Conservation (phyloP, 1,139 yeast species). For the Saccharomycopsis hybrid region DNA sequence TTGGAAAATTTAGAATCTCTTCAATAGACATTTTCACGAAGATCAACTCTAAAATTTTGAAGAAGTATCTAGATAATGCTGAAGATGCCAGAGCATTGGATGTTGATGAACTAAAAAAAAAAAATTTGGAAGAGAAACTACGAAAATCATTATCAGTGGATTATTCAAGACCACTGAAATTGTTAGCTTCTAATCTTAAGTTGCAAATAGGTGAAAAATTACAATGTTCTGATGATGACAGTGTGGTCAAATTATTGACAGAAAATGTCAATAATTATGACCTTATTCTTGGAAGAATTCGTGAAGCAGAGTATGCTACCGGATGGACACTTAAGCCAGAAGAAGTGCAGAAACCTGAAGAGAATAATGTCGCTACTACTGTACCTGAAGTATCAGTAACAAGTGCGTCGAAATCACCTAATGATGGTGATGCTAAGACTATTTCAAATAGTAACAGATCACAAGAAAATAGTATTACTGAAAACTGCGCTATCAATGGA, state of each 20-base stretch:
- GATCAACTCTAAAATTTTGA: constrained; percentile 24
- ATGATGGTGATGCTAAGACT: no score
- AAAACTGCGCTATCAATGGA: no score
- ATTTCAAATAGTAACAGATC: no score
- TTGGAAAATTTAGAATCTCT: constrained; percentile 48
- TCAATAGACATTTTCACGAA: constrained; percentile 33
- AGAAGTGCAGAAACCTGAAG: no score
- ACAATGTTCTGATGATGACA: constrained; percentile 53
- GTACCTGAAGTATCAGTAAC: constrained; percentile 6
- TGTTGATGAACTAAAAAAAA: constrained; percentile 16
- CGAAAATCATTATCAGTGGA: constrained; percentile 25
- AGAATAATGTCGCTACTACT: no score
- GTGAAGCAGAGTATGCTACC: constrained; percentile 49
- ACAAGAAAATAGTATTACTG: no score
- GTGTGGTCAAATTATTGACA: constrained; percentile 39
- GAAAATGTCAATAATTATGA: constrained; percentile 32
- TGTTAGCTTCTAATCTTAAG: neutral
- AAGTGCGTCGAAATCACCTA: no score
- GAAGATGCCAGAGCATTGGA: constrained; percentile 17
- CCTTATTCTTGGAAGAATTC: constrained; percentile 48
- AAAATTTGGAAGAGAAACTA: constrained; percentile 19
- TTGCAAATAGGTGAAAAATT: constrained; percentile 26
- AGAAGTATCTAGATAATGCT: neutral
- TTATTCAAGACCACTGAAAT: constrained; percentile 27
- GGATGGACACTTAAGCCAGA: no score